Evolutionary conservation across 345 rosid genomes (phyloP), one percentile per base, ranked within the genome.

Genomic region (Boechera divaricarpa): DNA sequence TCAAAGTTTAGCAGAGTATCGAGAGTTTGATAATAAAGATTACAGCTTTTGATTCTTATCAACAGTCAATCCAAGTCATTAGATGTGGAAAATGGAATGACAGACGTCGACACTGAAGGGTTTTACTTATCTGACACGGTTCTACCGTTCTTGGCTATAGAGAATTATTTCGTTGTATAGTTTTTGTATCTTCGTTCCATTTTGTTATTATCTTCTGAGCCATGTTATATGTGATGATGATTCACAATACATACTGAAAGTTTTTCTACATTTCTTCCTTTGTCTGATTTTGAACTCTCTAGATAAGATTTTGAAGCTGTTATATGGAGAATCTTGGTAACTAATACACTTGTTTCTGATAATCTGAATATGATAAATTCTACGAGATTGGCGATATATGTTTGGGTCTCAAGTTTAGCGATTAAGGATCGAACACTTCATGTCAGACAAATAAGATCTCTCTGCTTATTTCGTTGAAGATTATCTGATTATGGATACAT

Each of bases 401-500:
- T 0, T 60, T 12, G 0, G 42, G 7, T 60, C 10, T 38, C n/a
- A 10, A 18, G 32, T 24, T 24, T 5, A 8, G 5, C 29, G 16
- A 41, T 26, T 63, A 42, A 3, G 52, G 5, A 63, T 26, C 15
- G 11, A 67, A 41, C 38, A 69, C 7, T 41, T 69, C 1, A 69
- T 41, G 63, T 56, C 55, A 70, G 75, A 77, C 44, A 77, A 70
- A 62, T 45, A 56, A 69, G 62, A 69, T 77, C 42, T 77, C 66
- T 77, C 66, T 64, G 55, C 72, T 71, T 77, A 77, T 64, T 71
- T 71, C 72, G 49, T 77, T 32, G 67, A 72, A 65, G 54, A 56
- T 48, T 21, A 21, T 21, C 24, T 21, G 24, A 21, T 21, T 65
- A 71, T 77, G 49, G 29, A 54, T 55, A 71, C 68, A 72, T 72